These are phyloP conservation scores for Rhododendron mucronatum DNA, from an alignment of 148 eudicot genomes.

Conservation along the genomic window DNA sequence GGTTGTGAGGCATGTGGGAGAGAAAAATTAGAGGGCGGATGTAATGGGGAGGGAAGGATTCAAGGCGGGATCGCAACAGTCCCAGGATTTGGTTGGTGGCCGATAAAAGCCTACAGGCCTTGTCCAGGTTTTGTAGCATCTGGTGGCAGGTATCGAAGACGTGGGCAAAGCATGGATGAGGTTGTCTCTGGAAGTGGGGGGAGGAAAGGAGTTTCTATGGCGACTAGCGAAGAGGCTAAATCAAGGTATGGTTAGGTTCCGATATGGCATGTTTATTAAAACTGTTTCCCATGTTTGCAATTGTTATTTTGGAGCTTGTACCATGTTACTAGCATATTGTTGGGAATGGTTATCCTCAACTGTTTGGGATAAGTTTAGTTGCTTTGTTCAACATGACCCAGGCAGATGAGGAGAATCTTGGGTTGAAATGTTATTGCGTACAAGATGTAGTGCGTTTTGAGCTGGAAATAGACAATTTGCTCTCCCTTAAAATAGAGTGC, in stretches of 20 bases:
- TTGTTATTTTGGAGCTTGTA: not conserved
- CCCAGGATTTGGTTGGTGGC: slow-evolving; percentile 99
- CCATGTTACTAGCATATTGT: too few species aligned
- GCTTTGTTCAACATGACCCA: not conserved
- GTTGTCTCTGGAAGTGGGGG: slow-evolving; percentile 59
- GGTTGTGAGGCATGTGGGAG: slow-evolving; percentile 79
- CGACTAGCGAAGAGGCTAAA: slow-evolving; percentile 19
- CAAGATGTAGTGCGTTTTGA: not conserved
- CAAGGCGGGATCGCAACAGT: slow-evolving; percentile 93
- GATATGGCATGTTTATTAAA: not conserved
- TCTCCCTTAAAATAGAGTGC: not conserved
- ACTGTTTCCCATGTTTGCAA: not conserved
- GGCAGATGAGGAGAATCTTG: not conserved
- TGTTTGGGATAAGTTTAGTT: not conserved
- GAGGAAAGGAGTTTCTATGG: slow-evolving; percentile 22
- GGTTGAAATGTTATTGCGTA: not conserved
- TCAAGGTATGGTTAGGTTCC: slow-evolving; percentile 34
- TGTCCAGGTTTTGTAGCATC: slow-evolving; percentile 80
- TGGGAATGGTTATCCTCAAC: not conserved
- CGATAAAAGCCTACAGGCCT: slow-evolving; percentile 93
- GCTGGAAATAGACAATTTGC: not conserved
- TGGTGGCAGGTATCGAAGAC: slow-evolving; percentile 79
- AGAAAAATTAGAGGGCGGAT: slow-evolving; percentile 64
- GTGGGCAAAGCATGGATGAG: slow-evolving; percentile 92
- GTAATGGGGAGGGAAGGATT: slow-evolving; percentile 91